Conservation (phyloP, 1,139 yeast species). For the Entelexis sorbosivorans region DNA sequence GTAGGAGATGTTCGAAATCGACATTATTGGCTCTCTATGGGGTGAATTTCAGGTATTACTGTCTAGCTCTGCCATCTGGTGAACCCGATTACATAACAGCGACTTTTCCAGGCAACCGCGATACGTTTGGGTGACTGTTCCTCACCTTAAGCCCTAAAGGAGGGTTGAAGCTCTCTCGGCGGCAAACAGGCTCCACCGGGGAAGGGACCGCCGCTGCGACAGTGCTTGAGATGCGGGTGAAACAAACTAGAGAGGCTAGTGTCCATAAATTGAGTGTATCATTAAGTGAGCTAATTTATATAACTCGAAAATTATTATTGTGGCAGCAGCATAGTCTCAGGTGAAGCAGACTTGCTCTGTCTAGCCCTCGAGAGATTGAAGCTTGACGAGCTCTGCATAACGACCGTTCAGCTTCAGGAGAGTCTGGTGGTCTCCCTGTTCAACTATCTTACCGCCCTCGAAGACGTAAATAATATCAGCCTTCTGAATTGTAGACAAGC, state of each 20-base stretch:
- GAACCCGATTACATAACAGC: not conserved
- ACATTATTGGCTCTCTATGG: constrained; percentile 17
- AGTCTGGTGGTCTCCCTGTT: constrained; percentile 46
- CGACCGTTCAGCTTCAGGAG: constrained; percentile 31
- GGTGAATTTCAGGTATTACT: constrained; percentile 3
- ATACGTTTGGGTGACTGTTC: not conserved
- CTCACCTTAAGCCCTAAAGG: constrained; percentile 9
- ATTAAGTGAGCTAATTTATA: no score
- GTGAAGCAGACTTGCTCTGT: no score
- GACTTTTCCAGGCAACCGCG: not conserved
- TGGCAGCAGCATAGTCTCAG: no score
- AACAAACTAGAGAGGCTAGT: no score
- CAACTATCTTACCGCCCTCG: constrained; percentile 59
- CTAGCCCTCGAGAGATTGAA: constrained; percentile 29
- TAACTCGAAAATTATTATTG: no score
- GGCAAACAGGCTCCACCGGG: no score
- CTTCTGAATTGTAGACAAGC: constrained; percentile 80
- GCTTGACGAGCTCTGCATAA: constrained; percentile 35
- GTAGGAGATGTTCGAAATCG: constrained; percentile 24
- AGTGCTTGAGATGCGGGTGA: no score
- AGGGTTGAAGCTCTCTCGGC: not conserved
- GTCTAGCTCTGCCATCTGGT: not conserved
- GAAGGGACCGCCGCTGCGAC: no score
- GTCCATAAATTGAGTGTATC: no score
- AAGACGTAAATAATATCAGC: constrained; percentile 86